Conservation (phyloP, 495 filamentous ascomycete species). For the Neurospora intermedia region DNA sequence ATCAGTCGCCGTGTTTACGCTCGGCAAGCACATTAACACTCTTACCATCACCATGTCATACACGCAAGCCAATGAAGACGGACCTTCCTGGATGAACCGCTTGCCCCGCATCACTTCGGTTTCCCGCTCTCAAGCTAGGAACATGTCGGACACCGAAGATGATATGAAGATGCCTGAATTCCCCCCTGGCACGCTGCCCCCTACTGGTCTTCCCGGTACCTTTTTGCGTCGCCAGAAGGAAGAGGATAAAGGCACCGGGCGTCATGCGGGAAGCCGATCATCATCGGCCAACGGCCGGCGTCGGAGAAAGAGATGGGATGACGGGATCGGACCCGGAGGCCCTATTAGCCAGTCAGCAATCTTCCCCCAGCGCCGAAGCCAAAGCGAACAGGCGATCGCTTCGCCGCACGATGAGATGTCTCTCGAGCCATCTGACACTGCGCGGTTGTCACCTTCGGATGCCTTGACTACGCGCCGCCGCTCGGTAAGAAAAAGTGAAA, state of each 20-base stretch:
- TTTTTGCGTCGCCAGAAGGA: constrained; percentile 77
- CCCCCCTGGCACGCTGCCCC: constrained; percentile 70
- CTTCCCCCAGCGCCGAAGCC: constrained; percentile 50
- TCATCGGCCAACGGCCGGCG: constrained; percentile 51
- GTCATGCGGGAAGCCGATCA: constrained; percentile 40
- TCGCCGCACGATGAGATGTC: constrained; percentile 14
- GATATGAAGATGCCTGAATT: constrained; percentile 51
- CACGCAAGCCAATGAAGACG: constrained; percentile 79
- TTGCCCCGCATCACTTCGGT: constrained; percentile 81
- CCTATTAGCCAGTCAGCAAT: constrained; percentile 90
- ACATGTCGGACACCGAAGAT: constrained; percentile 43
- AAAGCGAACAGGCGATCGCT: constrained; percentile 21
- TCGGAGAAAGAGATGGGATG: constrained; percentile 57
- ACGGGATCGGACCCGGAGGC: constrained; percentile 69
- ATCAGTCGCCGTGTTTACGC: constrained; percentile 94
- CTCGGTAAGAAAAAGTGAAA: constrained; percentile 2
- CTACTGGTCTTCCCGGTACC: constrained; percentile 59
- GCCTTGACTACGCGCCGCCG: background rate
- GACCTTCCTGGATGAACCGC: constrained; percentile 87
- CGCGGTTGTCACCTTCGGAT: constrained; percentile 14
- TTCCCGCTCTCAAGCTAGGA: constrained; percentile 77
- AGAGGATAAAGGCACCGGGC: constrained; percentile 50
- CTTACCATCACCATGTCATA: constrained; percentile 92
- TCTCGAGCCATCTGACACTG: constrained; percentile 16
- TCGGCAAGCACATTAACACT: constrained; percentile 98